Evolutionary conservation across 2,329 filamentous ascomycete species (phyloP).

Genomic region (Hypoxylon sp.): DNA sequence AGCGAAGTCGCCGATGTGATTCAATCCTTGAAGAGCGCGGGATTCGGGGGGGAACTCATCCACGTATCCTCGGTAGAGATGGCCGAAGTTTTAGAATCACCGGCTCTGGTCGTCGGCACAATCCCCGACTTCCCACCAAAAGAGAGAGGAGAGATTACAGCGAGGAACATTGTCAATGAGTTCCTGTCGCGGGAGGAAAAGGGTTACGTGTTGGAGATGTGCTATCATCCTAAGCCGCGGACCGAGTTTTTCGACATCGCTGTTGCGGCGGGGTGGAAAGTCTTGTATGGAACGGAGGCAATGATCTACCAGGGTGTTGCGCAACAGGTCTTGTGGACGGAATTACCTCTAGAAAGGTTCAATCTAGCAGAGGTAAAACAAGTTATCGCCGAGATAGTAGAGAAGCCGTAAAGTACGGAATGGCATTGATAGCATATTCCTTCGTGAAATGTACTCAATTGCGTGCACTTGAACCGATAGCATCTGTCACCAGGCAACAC

Average conservation of each 20-base stretch:
- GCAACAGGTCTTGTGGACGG: slow-evolving; percentile 55
- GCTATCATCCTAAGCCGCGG: slow-evolving; percentile 79
- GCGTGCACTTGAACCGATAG: too few relatives aligned
- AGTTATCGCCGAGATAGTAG: slow-evolving; percentile 4
- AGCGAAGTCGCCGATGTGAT: slow-evolving; percentile 76
- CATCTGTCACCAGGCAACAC: too few relatives aligned
- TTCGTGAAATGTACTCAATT: too few relatives aligned
- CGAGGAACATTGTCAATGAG: slow-evolving; percentile 66
- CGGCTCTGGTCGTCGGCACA: slow-evolving; percentile 77
- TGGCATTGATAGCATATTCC: neutral
- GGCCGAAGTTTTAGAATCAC: slow-evolving; percentile 67
- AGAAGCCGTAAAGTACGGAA: neutral
- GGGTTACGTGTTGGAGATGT: slow-evolving; percentile 83
- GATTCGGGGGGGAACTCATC: slow-evolving; percentile 69
- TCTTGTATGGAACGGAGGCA: slow-evolving; percentile 80
- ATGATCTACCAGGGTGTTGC: slow-evolving; percentile 82
- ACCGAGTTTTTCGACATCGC: slow-evolving; percentile 74
- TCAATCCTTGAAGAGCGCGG: slow-evolving; percentile 68
- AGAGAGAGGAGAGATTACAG: slow-evolving; percentile 70
- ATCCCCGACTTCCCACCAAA: slow-evolving; percentile 81
- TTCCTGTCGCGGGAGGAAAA: slow-evolving; percentile 65
- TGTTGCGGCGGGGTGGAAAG: slow-evolving; percentile 73
- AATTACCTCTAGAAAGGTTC: slow-evolving; percentile 10
- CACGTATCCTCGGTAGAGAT: slow-evolving; percentile 72
- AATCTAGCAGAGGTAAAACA: slow-evolving; percentile 12